phyloP scores from a whole-genome alignment of 768 basidiomycete genomes.

The Pleurotus pulmonarius region DNA sequence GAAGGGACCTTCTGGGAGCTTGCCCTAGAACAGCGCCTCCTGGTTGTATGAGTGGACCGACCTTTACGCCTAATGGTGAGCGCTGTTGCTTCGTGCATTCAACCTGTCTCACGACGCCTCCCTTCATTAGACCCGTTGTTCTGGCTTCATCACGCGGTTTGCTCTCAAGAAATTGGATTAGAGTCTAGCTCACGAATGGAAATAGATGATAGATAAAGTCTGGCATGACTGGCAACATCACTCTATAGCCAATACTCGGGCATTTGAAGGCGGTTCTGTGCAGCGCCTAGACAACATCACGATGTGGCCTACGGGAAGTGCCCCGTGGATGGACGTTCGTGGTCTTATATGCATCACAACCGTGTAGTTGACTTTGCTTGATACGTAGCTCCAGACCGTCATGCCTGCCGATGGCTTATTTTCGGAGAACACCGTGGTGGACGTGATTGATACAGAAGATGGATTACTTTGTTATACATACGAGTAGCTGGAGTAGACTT shows the following conservation, averaged over 20 bases:
- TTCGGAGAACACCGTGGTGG: background rate
- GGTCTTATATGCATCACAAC: background rate
- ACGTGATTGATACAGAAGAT: background rate
- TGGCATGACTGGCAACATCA: background rate
- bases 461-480: background rate
- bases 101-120: too few species aligned
- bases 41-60: slow-evolving; percentile 20
- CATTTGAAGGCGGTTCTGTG: background rate
- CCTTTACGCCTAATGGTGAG: slow-evolving; percentile 24
- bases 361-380: too few species aligned
- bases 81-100: too few species aligned
- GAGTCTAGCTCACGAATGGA: too few species aligned
- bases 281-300: background rate
- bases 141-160: slow-evolving; percentile 12
- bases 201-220: background rate
- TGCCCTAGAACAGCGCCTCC: slow-evolving; percentile 22
- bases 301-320: background rate
- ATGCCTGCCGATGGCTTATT: background rate
- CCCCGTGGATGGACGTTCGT: background rate
- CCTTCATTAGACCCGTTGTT: slow-evolving; percentile 21
- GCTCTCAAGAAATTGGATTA: background rate
- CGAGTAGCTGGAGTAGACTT: background rate
- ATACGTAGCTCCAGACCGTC: background rate
- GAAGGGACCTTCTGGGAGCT: slow-evolving; percentile 23
- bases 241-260: background rate